Conservation (phyloP, 75 land plant species). For the Chamaecyparis obtusa region DNA sequence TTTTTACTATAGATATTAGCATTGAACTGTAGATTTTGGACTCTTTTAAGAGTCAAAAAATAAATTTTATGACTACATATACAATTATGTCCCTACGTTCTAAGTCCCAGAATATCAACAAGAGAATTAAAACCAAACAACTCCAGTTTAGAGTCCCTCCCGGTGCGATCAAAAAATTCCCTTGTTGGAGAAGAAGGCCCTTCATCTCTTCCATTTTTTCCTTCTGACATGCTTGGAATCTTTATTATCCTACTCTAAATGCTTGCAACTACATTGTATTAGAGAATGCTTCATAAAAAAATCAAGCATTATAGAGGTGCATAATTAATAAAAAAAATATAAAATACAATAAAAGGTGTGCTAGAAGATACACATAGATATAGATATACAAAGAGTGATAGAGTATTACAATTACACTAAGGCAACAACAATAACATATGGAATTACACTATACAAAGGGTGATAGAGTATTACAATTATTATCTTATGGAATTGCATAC, state of each 20-base stretch:
- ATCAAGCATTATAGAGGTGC: neutral
- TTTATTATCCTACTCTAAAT: constrained; percentile 10
- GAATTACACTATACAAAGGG: too few species aligned
- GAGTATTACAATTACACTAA: neutral
- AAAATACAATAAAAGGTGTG: neutral
- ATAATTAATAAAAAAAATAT: neutral
- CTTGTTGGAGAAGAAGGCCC: constrained; percentile 18
- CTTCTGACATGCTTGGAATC: neutral
- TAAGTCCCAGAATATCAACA: constrained; percentile 88
- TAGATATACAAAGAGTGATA: neutral
- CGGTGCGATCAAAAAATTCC: constrained; percentile 49
- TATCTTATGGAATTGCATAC: too few species aligned
- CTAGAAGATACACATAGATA: neutral
- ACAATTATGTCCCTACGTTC: constrained; percentile 43
- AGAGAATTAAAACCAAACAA: constrained; percentile 94
- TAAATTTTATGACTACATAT: neutral
- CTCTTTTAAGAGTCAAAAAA: neutral
- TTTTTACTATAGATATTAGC: neutral
- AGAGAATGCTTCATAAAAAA: neutral
- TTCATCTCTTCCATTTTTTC: constrained; percentile 25
- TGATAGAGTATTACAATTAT: too few species aligned
- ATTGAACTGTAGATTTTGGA: neutral
- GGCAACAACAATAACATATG: neutral
- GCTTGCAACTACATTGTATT: constrained; percentile 6
- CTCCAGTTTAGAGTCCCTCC: constrained; percentile 81